Evolutionary conservation across 805 yeast species (phyloP), one percentile per base, ranked within the genome.

Genomic region (Wickerhamiella occidentalis): DNA sequence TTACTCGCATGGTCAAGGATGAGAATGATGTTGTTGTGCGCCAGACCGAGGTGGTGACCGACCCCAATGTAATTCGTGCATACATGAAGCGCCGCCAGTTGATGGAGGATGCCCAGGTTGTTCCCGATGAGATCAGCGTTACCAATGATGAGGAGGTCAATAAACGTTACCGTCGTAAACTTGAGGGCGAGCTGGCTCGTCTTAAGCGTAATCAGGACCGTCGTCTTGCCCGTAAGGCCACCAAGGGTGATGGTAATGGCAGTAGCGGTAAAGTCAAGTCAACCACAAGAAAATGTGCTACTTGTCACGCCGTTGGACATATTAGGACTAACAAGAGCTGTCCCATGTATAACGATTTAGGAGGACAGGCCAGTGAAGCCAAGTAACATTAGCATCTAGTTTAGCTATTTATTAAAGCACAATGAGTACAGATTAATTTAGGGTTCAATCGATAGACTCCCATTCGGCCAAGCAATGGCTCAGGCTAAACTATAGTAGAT

Each of bases 271-370:
- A 82, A 58, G 83, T 83, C 28, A 80, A 80, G 58, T 73, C 80
- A 26, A 79, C 78, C 4, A 80, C 82, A 7, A 72, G 98, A 62
- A 78, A 85, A 60, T 90, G 98, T 68, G 88, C 94, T 2, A 82
- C 92, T 0, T 90, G 98, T 72, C 97, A 97, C 19, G 92, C 90
- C 11, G 74, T 84, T 54, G 98, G 97, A 0, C 98, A 90, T 64
- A 90, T 90, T 54, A 76, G 92, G 62, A 90, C 98, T 2, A 87
- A 86, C 63, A 82, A 82, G 60, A 70, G 90, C 1, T 90, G 98
- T 68, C 98, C 97, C 13, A 73, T 87, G 75, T 90, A 84, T 62
- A 77, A 76, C 53, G 78, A 76, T 51, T 56, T 63, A 48, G 51
- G 55, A 33, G 59, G 60, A 40, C 44, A 54, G 43, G 40, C 47